Conservation (phyloP, 805 yeast species). For the Debaryomyces tyrocola region DNA sequence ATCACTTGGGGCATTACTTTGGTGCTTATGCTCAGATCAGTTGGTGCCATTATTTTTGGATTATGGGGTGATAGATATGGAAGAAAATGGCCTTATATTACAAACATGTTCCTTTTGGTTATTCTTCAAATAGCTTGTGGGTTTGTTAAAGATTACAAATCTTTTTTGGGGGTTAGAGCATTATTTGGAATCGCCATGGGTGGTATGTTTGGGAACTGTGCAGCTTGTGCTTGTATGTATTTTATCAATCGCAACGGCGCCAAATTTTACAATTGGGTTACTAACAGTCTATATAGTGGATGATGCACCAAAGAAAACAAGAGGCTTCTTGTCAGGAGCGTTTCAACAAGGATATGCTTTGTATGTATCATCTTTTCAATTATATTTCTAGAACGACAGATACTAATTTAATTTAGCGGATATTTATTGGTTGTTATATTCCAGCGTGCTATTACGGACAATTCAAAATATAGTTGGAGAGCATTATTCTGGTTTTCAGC, state of each 20-base stretch:
- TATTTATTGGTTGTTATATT: constrained; percentile 65
- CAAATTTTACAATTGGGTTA: too few species aligned
- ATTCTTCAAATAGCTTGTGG: constrained; percentile 66
- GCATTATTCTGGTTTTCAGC: constrained; percentile 73
- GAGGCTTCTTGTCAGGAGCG: constrained; percentile 63
- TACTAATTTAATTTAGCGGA: constrained; percentile 30
- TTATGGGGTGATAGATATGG: constrained; percentile 60
- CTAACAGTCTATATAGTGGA: constrained; percentile 32
- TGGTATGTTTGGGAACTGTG: constrained; percentile 64
- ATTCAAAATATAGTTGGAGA: constrained; percentile 60
- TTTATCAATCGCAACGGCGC: too few species aligned
- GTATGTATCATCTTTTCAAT: background rate
- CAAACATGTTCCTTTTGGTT: constrained; percentile 51
- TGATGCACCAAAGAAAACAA: constrained; percentile 58
- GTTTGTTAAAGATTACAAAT: constrained; percentile 56
- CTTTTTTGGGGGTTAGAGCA: constrained; percentile 63
- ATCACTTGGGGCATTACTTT: constrained; percentile 75
- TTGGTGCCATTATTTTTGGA: constrained; percentile 71
- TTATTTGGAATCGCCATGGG: constrained; percentile 73
- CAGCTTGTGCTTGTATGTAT: constrained; percentile 51
- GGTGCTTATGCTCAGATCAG: constrained; percentile 69
- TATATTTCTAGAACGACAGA: too few species aligned
- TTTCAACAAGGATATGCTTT: constrained; percentile 60
- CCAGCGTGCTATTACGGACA: constrained; percentile 54
- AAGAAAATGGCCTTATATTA: constrained; percentile 65